A percentile compares a stretch with the other conserved stretches of the same genome.
Evolutionary conservation across 139 green algal species (phyloP).

Genomic region (Chlamydomonas incerta): DNA sequence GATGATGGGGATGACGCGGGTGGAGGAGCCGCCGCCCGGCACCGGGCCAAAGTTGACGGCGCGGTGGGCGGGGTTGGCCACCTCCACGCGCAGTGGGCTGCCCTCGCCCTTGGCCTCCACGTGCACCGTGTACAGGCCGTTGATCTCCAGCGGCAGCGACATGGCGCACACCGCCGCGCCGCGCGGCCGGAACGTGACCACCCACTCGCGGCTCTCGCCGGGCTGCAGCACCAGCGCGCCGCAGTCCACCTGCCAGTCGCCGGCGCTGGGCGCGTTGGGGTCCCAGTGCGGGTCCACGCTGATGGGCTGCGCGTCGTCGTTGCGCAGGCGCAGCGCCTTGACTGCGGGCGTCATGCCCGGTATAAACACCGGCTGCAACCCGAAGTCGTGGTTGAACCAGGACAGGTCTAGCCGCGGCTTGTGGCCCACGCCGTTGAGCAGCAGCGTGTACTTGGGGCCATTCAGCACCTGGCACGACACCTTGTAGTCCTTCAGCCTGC

Average conservation of each 20-base stretch:
- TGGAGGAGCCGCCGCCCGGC: slow-evolving; percentile 32
- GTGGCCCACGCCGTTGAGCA: slow-evolving; percentile 73
- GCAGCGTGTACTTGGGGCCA: slow-evolving; percentile 71
- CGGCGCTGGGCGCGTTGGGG: background rate
- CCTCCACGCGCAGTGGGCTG: slow-evolving; percentile 69
- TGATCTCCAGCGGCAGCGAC: slow-evolving; percentile 75
- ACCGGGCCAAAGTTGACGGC: slow-evolving; percentile 73
- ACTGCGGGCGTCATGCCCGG: slow-evolving; percentile 65
- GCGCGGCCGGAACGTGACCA: slow-evolving; percentile 71
- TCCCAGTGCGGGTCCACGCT: slow-evolving; percentile 54
- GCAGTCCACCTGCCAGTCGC: slow-evolving; percentile 53
- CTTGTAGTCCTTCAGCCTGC: slow-evolving; percentile 61
- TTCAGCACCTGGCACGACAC: slow-evolving; percentile 75
- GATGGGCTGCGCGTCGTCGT: slow-evolving; percentile 78
- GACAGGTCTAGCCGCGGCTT: slow-evolving; percentile 77
- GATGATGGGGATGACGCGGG: slow-evolving; percentile 56
- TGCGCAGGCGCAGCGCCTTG: slow-evolving; percentile 64
- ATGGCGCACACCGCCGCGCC: slow-evolving; percentile 44
- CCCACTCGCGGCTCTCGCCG: slow-evolving; percentile 61
- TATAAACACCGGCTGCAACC: slow-evolving; percentile 66
- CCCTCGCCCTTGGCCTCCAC: slow-evolving; percentile 73
- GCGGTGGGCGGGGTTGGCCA: slow-evolving; percentile 65
- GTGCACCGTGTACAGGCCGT: slow-evolving; percentile 80
- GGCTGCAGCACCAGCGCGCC: slow-evolving; percentile 66
- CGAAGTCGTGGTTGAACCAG: slow-evolving; percentile 79